Base-by-base conservation (phyloP, 768 basidiomycete genomes). In the Sarcodon sp. region DNA sequence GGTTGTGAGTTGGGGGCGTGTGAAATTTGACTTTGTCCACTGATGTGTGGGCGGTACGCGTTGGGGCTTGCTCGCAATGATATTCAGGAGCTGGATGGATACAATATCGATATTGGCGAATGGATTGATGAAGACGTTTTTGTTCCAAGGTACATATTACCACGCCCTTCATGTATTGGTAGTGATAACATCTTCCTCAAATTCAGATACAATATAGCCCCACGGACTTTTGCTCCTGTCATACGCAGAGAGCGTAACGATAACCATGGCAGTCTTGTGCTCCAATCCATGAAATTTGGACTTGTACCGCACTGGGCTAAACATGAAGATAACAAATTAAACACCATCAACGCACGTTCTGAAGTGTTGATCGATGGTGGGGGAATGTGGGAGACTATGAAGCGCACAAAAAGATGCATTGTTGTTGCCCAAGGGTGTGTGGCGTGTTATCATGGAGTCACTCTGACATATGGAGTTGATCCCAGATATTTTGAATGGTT, bases 401-500 rank as follows among this genome's bases (percentile, higher is more conserved):
- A 87, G 58, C 83, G 82, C 15, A 76, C 68, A 64, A 86, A 87
- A 54, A 75, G 94, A 35, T 97, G 93, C 59, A 75, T 84, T n/a
- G 77, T 97, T 47, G 65, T 86, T 16, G 85, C 81, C 47, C 75
- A 89, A 60, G 87, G 88, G 73, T 85, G 66, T 55, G 69, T 62
- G 9, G 4, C 21, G 33, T 15, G 27, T 16, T 10, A 8, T 43
- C 12, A 15, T 32, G 2, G 10, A 13, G 8, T 15, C 39, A 34
- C 8, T 13, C 10, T 18, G 11, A 38, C 13, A 41, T 12, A 13
- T n/a, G 12, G 9, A 11, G 8, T 34, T 8, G 9, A 16, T 31
- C 15, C n/a, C 7, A 89, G 89, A 32, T 96, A 96, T 62, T 97
- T 89, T 60, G 94, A 99, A 64, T 97, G 94, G 94, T 71, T 88